Evolutionary conservation across 371 early-diverging fungal species (phyloP).

Genomic region (Mucor piriformis): DNA sequence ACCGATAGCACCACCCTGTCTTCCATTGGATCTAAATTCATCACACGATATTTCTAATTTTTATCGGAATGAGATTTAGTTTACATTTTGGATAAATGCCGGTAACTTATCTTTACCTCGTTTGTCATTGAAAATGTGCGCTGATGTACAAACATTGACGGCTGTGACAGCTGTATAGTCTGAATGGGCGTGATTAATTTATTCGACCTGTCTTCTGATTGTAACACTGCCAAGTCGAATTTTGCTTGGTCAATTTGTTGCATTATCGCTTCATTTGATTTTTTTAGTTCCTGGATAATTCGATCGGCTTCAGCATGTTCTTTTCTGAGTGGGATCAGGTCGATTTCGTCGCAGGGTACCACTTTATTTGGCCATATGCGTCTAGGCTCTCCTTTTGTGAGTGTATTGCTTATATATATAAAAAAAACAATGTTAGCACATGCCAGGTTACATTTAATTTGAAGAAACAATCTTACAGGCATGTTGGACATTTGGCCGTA

Average conservation of each 20-base stretch:
- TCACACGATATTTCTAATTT: conserved; percentile 1
- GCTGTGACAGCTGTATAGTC: not conserved
- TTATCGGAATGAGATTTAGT: not conserved
- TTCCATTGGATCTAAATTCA: conserved; percentile 7
- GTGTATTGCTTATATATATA: not conserved
- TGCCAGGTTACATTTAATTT: not conserved
- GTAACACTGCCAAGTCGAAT: not conserved
- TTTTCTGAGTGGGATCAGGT: not conserved
- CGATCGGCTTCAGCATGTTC: conserved; percentile 6
- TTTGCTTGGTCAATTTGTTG: conserved; percentile 3
- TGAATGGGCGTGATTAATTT: not conserved
- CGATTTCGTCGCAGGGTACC: conserved; percentile 2
- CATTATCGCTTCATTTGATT: not conserved
- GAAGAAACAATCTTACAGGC: too few species aligned
- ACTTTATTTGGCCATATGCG: conserved; percentile 23
- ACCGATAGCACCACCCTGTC: conserved; percentile 15
- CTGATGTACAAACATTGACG: not conserved
- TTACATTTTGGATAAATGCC: not conserved
- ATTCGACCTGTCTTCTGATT: not conserved
- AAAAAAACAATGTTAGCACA: not conserved
- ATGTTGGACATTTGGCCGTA: too few species aligned
- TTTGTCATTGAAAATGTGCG: not conserved
- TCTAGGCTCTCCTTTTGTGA: conserved; percentile 12
- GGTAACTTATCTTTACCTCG: not conserved
- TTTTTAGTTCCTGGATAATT: not conserved